Evolutionary conservation across 441 rosid species (phyloP).

Genomic region (Kokia cookei): DNA sequence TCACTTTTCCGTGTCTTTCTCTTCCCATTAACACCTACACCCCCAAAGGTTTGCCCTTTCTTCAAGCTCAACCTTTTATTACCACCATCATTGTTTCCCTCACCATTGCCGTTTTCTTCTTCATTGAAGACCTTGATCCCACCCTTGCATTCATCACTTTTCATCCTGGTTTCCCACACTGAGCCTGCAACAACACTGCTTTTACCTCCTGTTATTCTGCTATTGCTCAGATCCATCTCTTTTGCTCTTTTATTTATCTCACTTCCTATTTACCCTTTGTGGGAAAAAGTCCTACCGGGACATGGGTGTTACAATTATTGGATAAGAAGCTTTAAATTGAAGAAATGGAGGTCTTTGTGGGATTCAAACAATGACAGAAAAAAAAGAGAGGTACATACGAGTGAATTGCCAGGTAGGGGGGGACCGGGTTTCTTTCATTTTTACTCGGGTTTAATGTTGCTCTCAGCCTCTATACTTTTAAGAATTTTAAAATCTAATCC

Average conservation of each 20-base stretch:
- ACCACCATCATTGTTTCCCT: not conserved
- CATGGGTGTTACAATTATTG: slow-evolving; percentile 17
- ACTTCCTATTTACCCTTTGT: not conserved
- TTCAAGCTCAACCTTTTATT: slow-evolving; percentile 6
- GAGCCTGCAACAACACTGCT: slow-evolving; percentile 50
- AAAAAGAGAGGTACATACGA: not conserved
- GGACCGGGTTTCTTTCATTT: too few species aligned
- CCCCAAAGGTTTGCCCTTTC: slow-evolving; percentile 10
- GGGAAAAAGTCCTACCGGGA: slow-evolving; percentile 16
- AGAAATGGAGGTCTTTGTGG: slow-evolving; percentile 27
- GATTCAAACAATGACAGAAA: not conserved
- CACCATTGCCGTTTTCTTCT: slow-evolving; percentile 4
- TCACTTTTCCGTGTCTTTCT: slow-evolving; percentile 59
- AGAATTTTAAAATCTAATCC: too few species aligned
- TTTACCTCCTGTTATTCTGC: slow-evolving; percentile 24
- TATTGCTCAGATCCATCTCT: slow-evolving; percentile 34
- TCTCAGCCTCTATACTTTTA: too few species aligned
- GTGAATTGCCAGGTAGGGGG: slow-evolving; percentile 4
- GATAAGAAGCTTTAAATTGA: slow-evolving; percentile 26
- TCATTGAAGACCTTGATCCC: slow-evolving; percentile 51
- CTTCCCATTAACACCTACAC: slow-evolving; percentile 14
- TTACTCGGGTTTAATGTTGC: too few species aligned
- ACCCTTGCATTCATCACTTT: slow-evolving; percentile 40
- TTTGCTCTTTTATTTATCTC: not conserved
- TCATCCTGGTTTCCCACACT: slow-evolving; percentile 81